Base-by-base conservation (phyloP, 208 protist species). In the Porcisia deanei region DNA sequence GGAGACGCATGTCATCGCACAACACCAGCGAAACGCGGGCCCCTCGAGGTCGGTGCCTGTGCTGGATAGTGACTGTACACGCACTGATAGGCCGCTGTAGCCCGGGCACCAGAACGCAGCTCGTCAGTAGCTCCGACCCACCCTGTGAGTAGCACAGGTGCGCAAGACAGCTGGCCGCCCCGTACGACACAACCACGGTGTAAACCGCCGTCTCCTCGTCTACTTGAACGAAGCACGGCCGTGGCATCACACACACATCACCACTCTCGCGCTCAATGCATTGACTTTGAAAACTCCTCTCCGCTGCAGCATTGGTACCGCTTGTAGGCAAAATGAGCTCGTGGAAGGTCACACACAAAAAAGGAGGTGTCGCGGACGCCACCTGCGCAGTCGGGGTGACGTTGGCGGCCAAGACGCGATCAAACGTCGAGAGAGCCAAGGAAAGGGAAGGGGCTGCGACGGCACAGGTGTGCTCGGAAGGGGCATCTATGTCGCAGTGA, bases 381-480 rank as follows among this genome's bases (percentile, higher is more conserved):
- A n/a, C 54, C 30, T 55, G 8, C 63, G 25, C 45, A 45, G 47
- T 49, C 34, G 10, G 8, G 52, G 84, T 75, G 30, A 64, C 59
- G 7, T 64, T 67, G 53, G 30, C 41, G 6, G 70, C 20, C 1
- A 71, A 73, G 9, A 89, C 67, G 66, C 79, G 81, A 34, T 90
- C 85, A 67, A 94, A 90, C n/a, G 85, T 75, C 10, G 80, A 87
- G n/a, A 94, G 77, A 25, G 86, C 86, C 74, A 91, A 72, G 16
- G 86, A 66, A 14, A 84, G 20, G 39, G 83, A 82, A n/a, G 88
- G 86, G 8, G 88, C 80, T 3, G 59, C 37, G 34, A 76, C 57
- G 30, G 80, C 75, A 12, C 79, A 76, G 18, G 69, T 45, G 6
- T 71, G 66, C 43, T 88, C 83, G 0, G 80, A 45, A 10, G 87